These are phyloP conservation scores for Thyridium curvatum DNA, from an alignment of 2,329 filamentous ascomycete species.

Conservation along the genomic window DNA sequence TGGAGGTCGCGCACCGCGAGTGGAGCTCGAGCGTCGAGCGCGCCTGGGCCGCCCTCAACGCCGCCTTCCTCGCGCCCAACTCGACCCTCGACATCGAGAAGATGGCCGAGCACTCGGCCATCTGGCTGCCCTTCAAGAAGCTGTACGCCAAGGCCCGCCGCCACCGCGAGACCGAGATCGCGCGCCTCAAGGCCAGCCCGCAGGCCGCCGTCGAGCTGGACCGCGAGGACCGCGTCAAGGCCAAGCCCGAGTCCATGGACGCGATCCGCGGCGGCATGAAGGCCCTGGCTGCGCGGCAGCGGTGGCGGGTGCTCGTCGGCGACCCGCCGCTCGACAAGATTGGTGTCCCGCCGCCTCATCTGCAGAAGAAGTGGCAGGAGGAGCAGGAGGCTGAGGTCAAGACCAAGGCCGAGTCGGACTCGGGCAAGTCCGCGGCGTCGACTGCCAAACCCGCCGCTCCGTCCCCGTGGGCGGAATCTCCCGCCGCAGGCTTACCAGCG, in stretches of 20 bases:
- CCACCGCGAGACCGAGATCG: slow-evolving; percentile 44
- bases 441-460: neutral
- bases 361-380: neutral
- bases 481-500: too few relatives aligned
- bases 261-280: slow-evolving; percentile 39
- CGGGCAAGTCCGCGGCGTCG: neutral
- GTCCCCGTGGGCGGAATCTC: too few relatives aligned
- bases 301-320: slow-evolving; percentile 44
- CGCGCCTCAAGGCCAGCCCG: slow-evolving; percentile 39
- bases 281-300: slow-evolving; percentile 38
- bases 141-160: slow-evolving; percentile 45
- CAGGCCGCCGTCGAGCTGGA: slow-evolving; percentile 44
- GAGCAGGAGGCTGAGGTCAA: neutral
- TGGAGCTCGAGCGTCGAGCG: slow-evolving; percentile 25
- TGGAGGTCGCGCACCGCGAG: slow-evolving; percentile 39
- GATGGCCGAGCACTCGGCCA: slow-evolving; percentile 37
- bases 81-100: slow-evolving; percentile 33
- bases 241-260: slow-evolving; percentile 38
- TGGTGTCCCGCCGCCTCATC: slow-evolving; percentile 1
- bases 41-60: slow-evolving; percentile 19
- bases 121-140: slow-evolving; percentile 48
- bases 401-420: neutral
- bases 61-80: slow-evolving; percentile 21
- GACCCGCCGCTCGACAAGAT: slow-evolving; percentile 10
- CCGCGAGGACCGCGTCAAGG: slow-evolving; percentile 36